phyloP scores from a whole-genome alignment of 2,329 filamentous ascomycete genomes.

The Parascedosporium putredinis region DNA sequence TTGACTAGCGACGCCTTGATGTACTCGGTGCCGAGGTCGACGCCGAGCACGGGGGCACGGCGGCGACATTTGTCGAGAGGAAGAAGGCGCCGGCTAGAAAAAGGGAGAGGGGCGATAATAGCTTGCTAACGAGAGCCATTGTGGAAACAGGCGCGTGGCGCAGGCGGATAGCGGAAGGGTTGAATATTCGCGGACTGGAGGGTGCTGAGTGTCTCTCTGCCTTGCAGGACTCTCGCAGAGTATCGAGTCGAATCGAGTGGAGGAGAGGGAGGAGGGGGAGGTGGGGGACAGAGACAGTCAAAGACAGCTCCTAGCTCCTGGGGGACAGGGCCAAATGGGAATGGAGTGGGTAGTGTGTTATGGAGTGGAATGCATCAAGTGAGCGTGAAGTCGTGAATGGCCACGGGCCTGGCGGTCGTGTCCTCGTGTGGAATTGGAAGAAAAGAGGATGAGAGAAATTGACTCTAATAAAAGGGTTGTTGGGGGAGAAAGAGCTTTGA shows the following conservation, averaged over 20 bases:
- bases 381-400: background rate
- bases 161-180: too few species aligned
- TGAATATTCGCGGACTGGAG: too few species aligned
- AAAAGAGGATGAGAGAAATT: background rate
- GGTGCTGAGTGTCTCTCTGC: background rate
- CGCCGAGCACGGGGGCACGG: constrained; percentile 70
- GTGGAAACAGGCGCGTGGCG: too few species aligned
- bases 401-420: background rate
- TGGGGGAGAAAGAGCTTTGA: background rate
- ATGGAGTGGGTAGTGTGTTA: background rate
- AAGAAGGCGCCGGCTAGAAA: constrained; percentile 11
- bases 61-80: constrained; percentile 34
- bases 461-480: too few species aligned
- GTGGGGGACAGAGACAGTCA: background rate
- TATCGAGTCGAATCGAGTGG: background rate
- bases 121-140: constrained; percentile 2
- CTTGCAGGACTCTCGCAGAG: background rate
- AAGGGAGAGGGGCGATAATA: constrained; percentile 19
- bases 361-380: background rate
- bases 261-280: background rate
- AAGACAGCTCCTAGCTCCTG: background rate
- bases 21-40: constrained; percentile 93
- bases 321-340: background rate
- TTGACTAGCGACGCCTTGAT: constrained; percentile 95
- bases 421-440: background rate